These are phyloP conservation scores for Leccinum huronense DNA, from an alignment of 1,284 basidiomycete genomes.

Conservation along the genomic window DNA sequence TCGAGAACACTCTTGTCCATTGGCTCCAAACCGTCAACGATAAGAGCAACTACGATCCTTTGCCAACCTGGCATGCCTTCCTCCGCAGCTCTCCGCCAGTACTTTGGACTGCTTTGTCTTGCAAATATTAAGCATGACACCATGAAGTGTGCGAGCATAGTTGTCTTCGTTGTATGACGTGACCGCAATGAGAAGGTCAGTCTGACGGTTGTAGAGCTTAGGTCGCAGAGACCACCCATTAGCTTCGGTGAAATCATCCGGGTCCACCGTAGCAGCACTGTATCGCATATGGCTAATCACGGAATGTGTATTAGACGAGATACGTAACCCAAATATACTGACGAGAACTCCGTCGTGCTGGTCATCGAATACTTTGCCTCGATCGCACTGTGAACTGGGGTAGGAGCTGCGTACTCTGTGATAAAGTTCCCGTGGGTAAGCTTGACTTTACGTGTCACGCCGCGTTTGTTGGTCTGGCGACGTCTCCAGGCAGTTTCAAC, in stretches of 20 bases:
- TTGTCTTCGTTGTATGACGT: constrained; percentile 94
- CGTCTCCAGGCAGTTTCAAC: constrained; percentile 78
- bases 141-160: constrained; percentile 89
- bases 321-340: constrained; percentile 34
- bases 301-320: constrained; percentile 8
- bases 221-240: constrained; percentile 84
- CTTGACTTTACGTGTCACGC: constrained; percentile 90
- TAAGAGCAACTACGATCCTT: constrained; percentile 86
- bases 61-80: constrained; percentile 92
- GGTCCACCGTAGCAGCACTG: constrained; percentile 90
- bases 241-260: constrained; percentile 85
- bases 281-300: constrained; percentile 80
- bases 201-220: constrained; percentile 85
- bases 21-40: constrained; percentile 92
- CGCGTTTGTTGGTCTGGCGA: constrained; percentile 89
- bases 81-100: constrained; percentile 83
- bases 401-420: constrained; percentile 87
- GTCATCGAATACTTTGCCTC: constrained; percentile 75
- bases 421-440: constrained; percentile 92
- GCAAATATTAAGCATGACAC: constrained; percentile 95
- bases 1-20: constrained; percentile 96
- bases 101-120: constrained; percentile 93
- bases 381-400: constrained; percentile 81
- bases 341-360: constrained; percentile 84
- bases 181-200: constrained; percentile 90